These are phyloP conservation scores for Stemphylium vesicarium DNA, from an alignment of 2,329 filamentous ascomycete genomes.

Conservation along the genomic window DNA sequence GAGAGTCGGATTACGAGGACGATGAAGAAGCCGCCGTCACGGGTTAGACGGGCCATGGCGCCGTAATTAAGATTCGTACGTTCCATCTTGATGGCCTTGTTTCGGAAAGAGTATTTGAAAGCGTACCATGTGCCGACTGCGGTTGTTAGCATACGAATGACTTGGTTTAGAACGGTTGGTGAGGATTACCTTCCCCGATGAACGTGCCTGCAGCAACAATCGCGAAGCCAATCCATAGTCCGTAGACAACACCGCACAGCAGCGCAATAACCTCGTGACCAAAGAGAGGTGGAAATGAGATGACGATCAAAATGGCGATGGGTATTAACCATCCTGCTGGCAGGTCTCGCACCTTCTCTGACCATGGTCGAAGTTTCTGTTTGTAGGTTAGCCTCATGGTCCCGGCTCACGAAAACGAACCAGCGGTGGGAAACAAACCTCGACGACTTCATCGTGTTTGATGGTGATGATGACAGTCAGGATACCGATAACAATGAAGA, in stretches of 20 bases:
- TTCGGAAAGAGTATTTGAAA: conserved; percentile 41
- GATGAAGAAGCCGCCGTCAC: conserved; percentile 44
- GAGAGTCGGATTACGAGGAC: conserved; percentile 44
- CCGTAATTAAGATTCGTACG: conserved; percentile 47
- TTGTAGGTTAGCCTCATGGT: conserved; percentile 13
- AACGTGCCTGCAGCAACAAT: conserved; percentile 45
- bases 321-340: conserved; percentile 47
- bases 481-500: conserved; percentile 35
- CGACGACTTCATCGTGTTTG: conserved; percentile 41
- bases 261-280: conserved; percentile 44
- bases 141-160: conserved; percentile 14
- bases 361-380: conserved; percentile 44
- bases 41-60: conserved; percentile 43
- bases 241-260: conserved; percentile 45
- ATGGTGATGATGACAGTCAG: conserved; percentile 39
- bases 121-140: conserved; percentile 46
- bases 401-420: not conserved
- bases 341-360: conserved; percentile 43
- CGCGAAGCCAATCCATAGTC: conserved; percentile 44
- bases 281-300: conserved; percentile 46
- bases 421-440: conserved; percentile 22
- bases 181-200: conserved; percentile 40
- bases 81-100: conserved; percentile 41
- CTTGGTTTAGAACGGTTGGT: not conserved
- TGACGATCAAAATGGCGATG: conserved; percentile 40